Evolutionary conservation across 495 filamentous ascomycete genomes (phyloP), one percentile per base, ranked within the genome.

Genomic region (Recurvomyces mirabilis): DNA sequence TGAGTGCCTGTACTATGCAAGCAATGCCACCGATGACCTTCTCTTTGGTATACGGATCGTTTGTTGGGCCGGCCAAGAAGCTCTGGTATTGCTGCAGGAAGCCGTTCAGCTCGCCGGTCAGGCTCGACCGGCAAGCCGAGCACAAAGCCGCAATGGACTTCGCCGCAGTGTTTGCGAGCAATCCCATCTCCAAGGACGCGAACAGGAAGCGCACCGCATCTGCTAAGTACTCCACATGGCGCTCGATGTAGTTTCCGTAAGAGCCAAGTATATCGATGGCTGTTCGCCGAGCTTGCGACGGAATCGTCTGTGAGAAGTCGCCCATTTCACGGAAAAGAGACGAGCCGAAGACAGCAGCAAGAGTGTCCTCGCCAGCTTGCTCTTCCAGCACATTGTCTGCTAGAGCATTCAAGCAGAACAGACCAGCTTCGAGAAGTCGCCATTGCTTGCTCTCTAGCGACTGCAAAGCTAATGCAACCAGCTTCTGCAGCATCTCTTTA

Each of bases 151-250:
- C 67, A 37, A 98, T 93, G 0, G 87, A 85, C 38, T 75, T 75
- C 3, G 88, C 87, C n/a, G 87, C 84, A 30, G 74, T 66, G 14
- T 69, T 65, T 11, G 82, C 79, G 34, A 93, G 73, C 11, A 72
- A 63, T 6, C 73, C 70, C 20, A 79, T 76, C 17, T 74, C 71
- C 24, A 93, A 66, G 1, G 84, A 81, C 31, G 70, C 70, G 55
- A 95, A 94, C 3, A 95, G 70, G 39, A 94, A 81, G 45, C 80
- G 87, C 22, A 98, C 65, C 2, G 84, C 81, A 43, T 74, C 62
- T 0, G 86, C 81, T 7, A 98, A 72, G 49, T 77, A 70, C 43
- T 79, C 68, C 15, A 75, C 67, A 54, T 86, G 74, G 21, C 77
- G 72, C 56, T 82, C 74, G 59, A 95, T 94, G 64, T 85, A 95